phyloP scores from a whole-genome alignment of 2,329 filamentous ascomycete species.

The Colletotrichum lini region DNA sequence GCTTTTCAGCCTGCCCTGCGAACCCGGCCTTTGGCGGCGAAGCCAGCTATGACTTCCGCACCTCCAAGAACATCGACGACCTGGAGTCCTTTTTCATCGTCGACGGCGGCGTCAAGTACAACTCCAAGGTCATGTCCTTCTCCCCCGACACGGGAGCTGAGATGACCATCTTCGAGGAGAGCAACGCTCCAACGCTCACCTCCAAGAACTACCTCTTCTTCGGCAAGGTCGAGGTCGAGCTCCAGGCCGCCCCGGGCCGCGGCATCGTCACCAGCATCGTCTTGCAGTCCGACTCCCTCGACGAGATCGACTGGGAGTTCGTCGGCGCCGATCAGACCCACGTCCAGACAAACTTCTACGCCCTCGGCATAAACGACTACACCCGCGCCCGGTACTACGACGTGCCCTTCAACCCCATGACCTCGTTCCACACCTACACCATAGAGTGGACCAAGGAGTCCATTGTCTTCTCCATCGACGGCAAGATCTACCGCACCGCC shows the following conservation, averaged over 20 bases:
- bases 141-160: conserved; percentile 60
- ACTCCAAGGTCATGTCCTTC: conserved; percentile 53
- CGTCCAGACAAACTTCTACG: conserved; percentile 67
- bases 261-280: conserved; percentile 66
- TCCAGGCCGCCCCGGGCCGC: conserved; percentile 62
- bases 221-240: conserved; percentile 62
- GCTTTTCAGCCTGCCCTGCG: conserved; percentile 33
- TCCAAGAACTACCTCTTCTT: conserved; percentile 67
- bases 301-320: conserved; percentile 68
- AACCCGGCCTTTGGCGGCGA: conserved; percentile 42
- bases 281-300: conserved; percentile 64
- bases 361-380: conserved; percentile 69
- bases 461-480: conserved; percentile 73
- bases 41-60: conserved; percentile 38
- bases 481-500: conserved; percentile 60
- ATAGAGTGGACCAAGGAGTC: conserved; percentile 75
- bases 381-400: conserved; percentile 65
- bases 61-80: conserved; percentile 51
- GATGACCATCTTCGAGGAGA: conserved; percentile 63
- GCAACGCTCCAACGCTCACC: conserved; percentile 62
- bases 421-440: conserved; percentile 73
- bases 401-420: conserved; percentile 56
- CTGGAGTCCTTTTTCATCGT: conserved; percentile 68
- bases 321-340: conserved; percentile 50
- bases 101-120: conserved; percentile 61